phyloP scores from a whole-genome alignment of 495 filamentous ascomycete genomes.

The Talaromyces stipitatus region DNA sequence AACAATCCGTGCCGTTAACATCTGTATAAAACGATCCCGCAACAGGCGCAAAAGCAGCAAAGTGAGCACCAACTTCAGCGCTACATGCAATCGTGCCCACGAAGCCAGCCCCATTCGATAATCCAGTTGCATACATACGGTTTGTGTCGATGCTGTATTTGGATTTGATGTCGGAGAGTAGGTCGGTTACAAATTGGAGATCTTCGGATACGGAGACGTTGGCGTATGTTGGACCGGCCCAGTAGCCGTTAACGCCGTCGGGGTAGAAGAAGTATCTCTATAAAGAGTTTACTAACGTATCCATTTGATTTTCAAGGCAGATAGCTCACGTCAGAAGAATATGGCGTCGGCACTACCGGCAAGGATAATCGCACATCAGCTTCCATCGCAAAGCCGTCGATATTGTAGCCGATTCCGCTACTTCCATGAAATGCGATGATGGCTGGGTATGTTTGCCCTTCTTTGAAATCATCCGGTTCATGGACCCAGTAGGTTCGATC shows the following conservation, averaged over 20 bases:
- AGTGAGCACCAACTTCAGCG: constrained; percentile 19
- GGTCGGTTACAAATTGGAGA: constrained; percentile 38
- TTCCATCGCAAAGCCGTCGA: not conserved
- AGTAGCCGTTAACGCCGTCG: not conserved
- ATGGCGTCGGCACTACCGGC: not conserved
- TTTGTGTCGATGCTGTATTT: constrained; percentile 41
- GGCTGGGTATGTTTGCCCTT: not conserved
- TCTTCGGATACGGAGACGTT: constrained; percentile 18
- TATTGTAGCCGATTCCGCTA: not conserved
- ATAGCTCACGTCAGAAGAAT: not conserved
- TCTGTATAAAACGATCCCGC: constrained; percentile 22
- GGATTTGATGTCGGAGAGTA: constrained; percentile 33
- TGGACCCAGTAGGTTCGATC: not conserved
- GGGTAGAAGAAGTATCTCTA: not conserved
- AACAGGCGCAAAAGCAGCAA: constrained; percentile 40
- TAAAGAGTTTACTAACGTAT: not conserved
- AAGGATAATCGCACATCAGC: not conserved
- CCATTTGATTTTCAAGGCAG: too few relatives aligned
- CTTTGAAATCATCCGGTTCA: not conserved
- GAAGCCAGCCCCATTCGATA: constrained; percentile 54
- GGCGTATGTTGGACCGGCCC: not conserved
- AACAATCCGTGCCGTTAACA: constrained; percentile 22
- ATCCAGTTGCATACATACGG: constrained; percentile 49
- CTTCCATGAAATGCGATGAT: not conserved
- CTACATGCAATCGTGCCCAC: constrained; percentile 45